phyloP scores from a whole-genome alignment of 2,329 filamentous ascomycete species.

The Xylaria sp. region DNA sequence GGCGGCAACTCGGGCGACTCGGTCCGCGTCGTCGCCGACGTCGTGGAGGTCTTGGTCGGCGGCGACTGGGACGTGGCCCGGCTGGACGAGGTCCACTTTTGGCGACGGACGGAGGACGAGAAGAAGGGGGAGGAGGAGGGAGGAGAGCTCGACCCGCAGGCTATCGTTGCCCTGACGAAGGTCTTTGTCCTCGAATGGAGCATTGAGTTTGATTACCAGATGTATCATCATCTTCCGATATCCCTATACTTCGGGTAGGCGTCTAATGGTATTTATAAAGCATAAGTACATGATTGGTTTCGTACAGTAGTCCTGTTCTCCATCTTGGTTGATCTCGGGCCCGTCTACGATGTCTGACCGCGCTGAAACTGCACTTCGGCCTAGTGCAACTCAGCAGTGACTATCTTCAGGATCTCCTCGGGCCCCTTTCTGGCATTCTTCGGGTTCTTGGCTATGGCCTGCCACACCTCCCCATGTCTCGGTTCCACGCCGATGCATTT shows the following conservation, averaged over 20 bases:
- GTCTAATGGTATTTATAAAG: not conserved
- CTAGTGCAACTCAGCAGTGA: slow-evolving; percentile 51
- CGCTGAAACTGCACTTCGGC: not conserved
- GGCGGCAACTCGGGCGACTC: slow-evolving; percentile 37
- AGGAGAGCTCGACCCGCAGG: slow-evolving; percentile 22
- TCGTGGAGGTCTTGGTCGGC: slow-evolving; percentile 24
- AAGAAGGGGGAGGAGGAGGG: not conserved
- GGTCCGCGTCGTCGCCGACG: slow-evolving; percentile 35
- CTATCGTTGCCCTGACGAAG: slow-evolving; percentile 37
- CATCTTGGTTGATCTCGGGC: not conserved
- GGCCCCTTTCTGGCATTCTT: slow-evolving; percentile 72
- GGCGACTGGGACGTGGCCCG: slow-evolving; percentile 17
- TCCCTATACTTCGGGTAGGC: slow-evolving; percentile 24
- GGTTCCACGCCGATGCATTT: slow-evolving; percentile 87
- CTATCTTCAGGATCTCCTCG: slow-evolving; percentile 83
- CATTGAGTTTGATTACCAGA: slow-evolving; percentile 40
- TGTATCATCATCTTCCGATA: slow-evolving; percentile 39
- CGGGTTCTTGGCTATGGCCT: slow-evolving; percentile 81
- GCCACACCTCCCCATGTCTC: slow-evolving; percentile 91
- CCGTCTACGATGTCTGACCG: not conserved
- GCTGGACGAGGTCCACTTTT: slow-evolving; percentile 28
- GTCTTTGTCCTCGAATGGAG: slow-evolving; percentile 41
- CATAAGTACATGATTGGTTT: not conserved
- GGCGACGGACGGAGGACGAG: slow-evolving; percentile 10
- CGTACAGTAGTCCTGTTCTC: too few species aligned